Conservation (phyloP, 1,284 basidiomycete species). For the Pyrrhoderma noxium region DNA sequence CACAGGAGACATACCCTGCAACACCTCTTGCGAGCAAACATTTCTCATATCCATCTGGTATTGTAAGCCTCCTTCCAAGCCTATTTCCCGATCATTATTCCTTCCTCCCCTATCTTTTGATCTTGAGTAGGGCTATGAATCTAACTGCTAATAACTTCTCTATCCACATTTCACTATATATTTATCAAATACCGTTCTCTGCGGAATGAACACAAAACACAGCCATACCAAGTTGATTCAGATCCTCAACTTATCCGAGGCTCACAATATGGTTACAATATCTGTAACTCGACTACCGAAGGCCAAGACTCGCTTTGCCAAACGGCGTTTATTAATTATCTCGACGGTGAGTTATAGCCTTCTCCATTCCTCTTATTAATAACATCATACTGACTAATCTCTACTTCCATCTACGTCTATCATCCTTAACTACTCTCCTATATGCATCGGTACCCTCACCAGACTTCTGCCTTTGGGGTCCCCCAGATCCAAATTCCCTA, state of each 20-base stretch:
- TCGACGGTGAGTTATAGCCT: constrained; percentile 37
- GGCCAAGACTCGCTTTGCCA: constrained; percentile 37
- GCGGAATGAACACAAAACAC: too few relatives aligned
- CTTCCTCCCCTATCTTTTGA: too few relatives aligned
- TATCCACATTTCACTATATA: too few relatives aligned
- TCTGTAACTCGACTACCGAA: constrained; percentile 43
- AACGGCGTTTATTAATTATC: constrained; percentile 46
- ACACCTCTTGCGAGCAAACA: constrained; percentile 46
- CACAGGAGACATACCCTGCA: constrained; percentile 30
- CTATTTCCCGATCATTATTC: too few relatives aligned
- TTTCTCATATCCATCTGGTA: constrained; percentile 41
- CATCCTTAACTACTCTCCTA: constrained; percentile 1
- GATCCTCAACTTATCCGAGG: constrained; percentile 28
- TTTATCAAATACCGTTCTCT: too few relatives aligned
- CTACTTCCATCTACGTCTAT: too few relatives aligned
- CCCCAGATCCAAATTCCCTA: constrained; percentile 36
- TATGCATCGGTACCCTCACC: too few relatives aligned
- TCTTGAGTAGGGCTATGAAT: too few relatives aligned
- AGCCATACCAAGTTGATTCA: constrained; percentile 22
- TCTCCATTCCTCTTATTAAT: not conserved
- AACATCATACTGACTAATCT: too few relatives aligned
- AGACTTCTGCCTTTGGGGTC: constrained; percentile 63
- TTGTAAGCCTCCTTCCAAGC: too few relatives aligned
- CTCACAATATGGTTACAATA: constrained; percentile 36
- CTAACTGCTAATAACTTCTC: too few relatives aligned